Conservation (phyloP, 306 rosid genomes). For the Gynostemma pentaphyllum region DNA sequence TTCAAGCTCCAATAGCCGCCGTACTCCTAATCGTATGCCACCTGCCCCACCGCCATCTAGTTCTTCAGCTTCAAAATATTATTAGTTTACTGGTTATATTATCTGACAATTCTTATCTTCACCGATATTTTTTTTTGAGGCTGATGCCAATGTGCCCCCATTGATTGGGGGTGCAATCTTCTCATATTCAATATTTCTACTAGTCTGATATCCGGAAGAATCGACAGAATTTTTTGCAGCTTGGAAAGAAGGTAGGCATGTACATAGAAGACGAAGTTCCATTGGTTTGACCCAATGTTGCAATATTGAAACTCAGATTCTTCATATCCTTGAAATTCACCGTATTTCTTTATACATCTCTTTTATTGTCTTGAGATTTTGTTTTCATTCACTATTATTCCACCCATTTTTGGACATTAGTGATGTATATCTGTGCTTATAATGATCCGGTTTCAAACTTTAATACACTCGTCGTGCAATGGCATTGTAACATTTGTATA, state of each 20-base stretch:
- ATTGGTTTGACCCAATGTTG: slow-evolving; percentile 21
- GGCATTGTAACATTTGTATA: neutral
- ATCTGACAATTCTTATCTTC: slow-evolving; percentile 23
- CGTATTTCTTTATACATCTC: slow-evolving; percentile 25
- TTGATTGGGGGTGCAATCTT: slow-evolving; percentile 23
- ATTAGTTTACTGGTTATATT: slow-evolving; percentile 14
- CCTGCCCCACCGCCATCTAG: slow-evolving; percentile 61
- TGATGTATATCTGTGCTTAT: neutral
- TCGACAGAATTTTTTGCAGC: neutral
- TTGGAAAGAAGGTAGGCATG: slow-evolving; percentile 20
- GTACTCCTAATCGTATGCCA: slow-evolving; percentile 81
- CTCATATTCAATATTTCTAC: slow-evolving; percentile 18
- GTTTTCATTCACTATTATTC: neutral
- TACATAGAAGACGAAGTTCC: slow-evolving; percentile 43
- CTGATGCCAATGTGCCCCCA: slow-evolving; percentile 24
- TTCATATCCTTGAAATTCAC: slow-evolving; percentile 26
- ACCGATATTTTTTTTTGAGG: slow-evolving; percentile 46
- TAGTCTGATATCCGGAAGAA: neutral
- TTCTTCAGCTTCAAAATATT: slow-evolving; percentile 61
- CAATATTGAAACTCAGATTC: slow-evolving; percentile 16
- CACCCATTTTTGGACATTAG: slow-evolving; percentile 29
- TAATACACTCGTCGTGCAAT: neutral
- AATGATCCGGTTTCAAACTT: neutral
- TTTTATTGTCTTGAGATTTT: slow-evolving; percentile 9
- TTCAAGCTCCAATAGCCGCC: slow-evolving; percentile 66